Evolutionary conservation across 176 grass and related monocot species (phyloP).

Genomic region (Paspalum vaginatum): DNA sequence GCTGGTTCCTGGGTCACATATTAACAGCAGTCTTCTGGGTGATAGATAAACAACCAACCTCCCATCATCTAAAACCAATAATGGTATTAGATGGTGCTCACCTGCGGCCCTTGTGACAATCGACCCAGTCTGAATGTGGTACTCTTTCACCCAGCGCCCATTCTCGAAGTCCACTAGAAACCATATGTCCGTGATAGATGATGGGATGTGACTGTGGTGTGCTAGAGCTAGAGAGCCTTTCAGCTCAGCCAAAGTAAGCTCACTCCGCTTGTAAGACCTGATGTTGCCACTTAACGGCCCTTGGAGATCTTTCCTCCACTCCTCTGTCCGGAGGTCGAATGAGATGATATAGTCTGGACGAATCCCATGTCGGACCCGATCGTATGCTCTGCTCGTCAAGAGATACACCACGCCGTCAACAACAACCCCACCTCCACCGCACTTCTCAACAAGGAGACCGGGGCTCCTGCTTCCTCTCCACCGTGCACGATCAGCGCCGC

Average conservation of each 20-base stretch:
- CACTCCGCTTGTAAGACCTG: not conserved
- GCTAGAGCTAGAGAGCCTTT: conserved; percentile 11
- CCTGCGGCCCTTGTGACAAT: accelerated
- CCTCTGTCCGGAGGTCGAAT: not conserved
- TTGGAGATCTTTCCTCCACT: conserved; percentile 23
- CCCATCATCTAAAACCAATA: not conserved
- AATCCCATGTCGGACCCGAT: not conserved
- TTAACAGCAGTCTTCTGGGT: not conserved
- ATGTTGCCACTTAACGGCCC: not conserved
- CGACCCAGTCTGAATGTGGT: not conserved
- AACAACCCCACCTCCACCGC: not conserved
- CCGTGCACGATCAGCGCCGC: not conserved
- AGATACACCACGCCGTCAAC: conserved; percentile 13
- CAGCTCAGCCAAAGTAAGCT: not conserved
- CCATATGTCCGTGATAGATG: not conserved
- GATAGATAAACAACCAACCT: not conserved
- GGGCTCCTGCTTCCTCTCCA: not conserved
- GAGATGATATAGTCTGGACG: not conserved
- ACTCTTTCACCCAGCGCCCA: conserved; percentile 9
- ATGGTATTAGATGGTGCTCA: not conserved
- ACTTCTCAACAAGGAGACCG: not conserved
- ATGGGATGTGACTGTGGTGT: not conserved
- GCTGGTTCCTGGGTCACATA: conserved; percentile 7
- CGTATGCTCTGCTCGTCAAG: not conserved
- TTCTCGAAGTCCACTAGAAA: not conserved